Evolutionary conservation across 1,284 basidiomycete genomes (phyloP), one percentile per base, ranked within the genome.

Genomic region (Leccinum griseonigrum): DNA sequence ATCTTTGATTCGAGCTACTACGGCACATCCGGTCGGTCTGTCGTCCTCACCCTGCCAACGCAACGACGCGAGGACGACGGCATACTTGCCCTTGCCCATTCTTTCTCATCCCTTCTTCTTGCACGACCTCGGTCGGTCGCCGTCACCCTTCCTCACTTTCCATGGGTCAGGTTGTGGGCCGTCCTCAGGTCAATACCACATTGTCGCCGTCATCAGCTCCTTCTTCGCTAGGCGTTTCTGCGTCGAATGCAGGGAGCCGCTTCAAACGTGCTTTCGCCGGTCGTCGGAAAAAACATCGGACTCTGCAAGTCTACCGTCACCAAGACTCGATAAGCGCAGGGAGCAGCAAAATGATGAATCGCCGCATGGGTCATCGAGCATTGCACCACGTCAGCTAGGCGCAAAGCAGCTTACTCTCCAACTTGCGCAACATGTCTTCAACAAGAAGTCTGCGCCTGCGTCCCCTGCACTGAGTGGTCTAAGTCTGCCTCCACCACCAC

Each of bases 251-350:
- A 32, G 83, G 85, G 32, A 76, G 76, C 66, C 84, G 82, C 69
- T 75, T 91, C 62, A 86, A 84, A 67, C 86, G 87, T 60, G 87
- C 83, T 18, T 86, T 89, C 68, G 83, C 75, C 50, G 79, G 76
- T 9, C 81, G 87, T 54, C 79, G 85, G 68, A 90, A 87, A 78
- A 87, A 85, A 71, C 22, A 26, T 83, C 85, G 9, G 84, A 87
- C 67, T 80, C 83, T 67, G 69, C 60, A 65, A 61, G 43, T 28
- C 67, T 65, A 69, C 70, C 66, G 59, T 67, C 68, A 40, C 64
- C 66, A 55, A 65, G 64, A 54, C 75, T 69, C 58, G 71, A 71
- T 63, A 77, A 72, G 60, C 71, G 65, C 34, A 69, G 68, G 58
- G 69, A 68, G 29, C 60, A 61, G 7, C 69, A 68, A 58, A 54